Conservation (phyloP, 2,329 filamentous ascomycete genomes). For the Davidsoniella australis region DNA sequence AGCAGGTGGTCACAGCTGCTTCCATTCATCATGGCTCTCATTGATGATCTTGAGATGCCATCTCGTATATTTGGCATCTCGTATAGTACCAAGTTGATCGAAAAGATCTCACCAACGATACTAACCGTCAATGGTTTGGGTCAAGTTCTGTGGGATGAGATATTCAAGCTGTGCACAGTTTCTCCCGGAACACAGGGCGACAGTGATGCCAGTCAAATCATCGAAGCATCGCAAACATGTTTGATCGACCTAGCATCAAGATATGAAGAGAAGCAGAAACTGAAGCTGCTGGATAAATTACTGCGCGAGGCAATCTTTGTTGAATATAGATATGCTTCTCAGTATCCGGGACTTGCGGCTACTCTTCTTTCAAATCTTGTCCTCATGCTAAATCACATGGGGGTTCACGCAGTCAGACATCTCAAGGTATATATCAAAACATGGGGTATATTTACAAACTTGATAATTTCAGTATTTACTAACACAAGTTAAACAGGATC, state of each 20-base stretch:
- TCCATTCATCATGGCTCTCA: conserved; percentile 51
- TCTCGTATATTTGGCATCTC: conserved; percentile 39
- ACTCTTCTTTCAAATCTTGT: conserved; percentile 35
- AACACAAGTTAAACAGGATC: conserved; percentile 25
- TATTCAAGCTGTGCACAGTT: conserved; percentile 56
- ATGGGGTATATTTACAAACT: background rate
- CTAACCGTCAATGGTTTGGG: conserved; percentile 47
- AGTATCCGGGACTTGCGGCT: conserved; percentile 39
- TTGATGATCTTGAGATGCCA: conserved; percentile 41
- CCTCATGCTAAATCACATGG: conserved; percentile 36
- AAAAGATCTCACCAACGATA: conserved; percentile 32
- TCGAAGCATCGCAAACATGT: conserved; percentile 48
- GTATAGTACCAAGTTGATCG: conserved; percentile 37
- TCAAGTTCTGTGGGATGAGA: conserved; percentile 48
- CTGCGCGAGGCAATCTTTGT: conserved; percentile 38
- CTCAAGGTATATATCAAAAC: conserved; percentile 34
- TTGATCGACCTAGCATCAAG: conserved; percentile 29
- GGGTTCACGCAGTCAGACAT: conserved; percentile 48
- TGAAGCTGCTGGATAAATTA: conserved; percentile 33
- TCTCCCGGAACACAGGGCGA: conserved; percentile 64
- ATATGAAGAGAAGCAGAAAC: conserved; percentile 17
- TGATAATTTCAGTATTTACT: background rate
- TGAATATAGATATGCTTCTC: conserved; percentile 39
- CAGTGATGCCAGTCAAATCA: conserved; percentile 46
- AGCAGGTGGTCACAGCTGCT: conserved; percentile 50